These are phyloP conservation scores for Globisporangium echinulatum DNA, from an alignment of 352 stramenopile species.

Conservation along the genomic window DNA sequence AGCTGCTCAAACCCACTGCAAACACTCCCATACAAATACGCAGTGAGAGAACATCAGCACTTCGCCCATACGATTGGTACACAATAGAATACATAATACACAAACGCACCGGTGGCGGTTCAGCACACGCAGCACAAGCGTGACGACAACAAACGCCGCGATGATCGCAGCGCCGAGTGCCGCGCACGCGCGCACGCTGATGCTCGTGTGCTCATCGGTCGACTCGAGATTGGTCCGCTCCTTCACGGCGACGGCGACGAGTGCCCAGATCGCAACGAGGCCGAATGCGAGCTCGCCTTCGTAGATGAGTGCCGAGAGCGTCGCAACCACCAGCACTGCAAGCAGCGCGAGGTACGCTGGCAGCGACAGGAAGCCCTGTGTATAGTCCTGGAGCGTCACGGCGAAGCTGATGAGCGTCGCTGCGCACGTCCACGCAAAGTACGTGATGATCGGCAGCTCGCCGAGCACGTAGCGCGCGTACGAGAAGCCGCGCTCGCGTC, in stretches of 20 bases:
- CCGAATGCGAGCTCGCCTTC: constrained; percentile 52
- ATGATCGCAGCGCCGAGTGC: constrained; percentile 55
- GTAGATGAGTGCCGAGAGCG: constrained; percentile 53
- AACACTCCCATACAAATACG: not conserved
- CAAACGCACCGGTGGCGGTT: constrained; percentile 25
- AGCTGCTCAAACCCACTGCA: constrained; percentile 11
- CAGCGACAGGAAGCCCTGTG: constrained; percentile 39
- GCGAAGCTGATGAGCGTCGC: constrained; percentile 67
- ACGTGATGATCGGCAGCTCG: constrained; percentile 56
- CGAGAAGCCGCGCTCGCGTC: constrained; percentile 33
- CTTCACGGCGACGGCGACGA: constrained; percentile 50
- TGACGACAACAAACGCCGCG: constrained; percentile 52
- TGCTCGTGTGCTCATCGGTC: constrained; percentile 33
- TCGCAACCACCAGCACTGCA: constrained; percentile 45
- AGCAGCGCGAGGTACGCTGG: constrained; percentile 51
- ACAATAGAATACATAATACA: not conserved
- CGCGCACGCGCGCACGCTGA: constrained; percentile 56
- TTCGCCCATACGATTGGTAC: not conserved
- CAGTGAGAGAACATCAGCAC: not conserved
- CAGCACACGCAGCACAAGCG: constrained; percentile 27
- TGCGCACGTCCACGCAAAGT: constrained; percentile 71
- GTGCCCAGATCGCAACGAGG: constrained; percentile 55
- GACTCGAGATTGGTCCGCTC: constrained; percentile 36
- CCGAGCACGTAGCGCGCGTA: constrained; percentile 45
- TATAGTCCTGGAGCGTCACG: constrained; percentile 47